These are phyloP conservation scores for Furcasterigmium furcatum DNA, from an alignment of 2,329 filamentous ascomycete species.

Conservation along the genomic window DNA sequence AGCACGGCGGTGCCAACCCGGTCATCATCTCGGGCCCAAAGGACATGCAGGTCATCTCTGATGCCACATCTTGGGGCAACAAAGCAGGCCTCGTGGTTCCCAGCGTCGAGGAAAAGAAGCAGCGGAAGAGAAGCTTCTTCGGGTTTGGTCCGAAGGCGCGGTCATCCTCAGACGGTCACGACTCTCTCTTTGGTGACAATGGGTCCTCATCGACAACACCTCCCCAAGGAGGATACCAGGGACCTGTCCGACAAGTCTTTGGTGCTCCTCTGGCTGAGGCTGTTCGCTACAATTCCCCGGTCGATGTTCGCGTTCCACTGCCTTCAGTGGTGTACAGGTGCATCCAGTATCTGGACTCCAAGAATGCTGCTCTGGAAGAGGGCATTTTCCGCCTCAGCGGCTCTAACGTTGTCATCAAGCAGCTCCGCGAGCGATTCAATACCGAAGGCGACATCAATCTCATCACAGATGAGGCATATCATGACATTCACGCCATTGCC, in stretches of 20 bases:
- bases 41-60: slow-evolving; percentile 80
- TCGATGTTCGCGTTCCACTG: slow-evolving; percentile 69
- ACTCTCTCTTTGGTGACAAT: slow-evolving; percentile 50
- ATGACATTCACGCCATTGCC: slow-evolving; percentile 94
- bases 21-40: slow-evolving; percentile 78
- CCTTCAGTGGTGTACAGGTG: slow-evolving; percentile 94
- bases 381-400: slow-evolving; percentile 96
- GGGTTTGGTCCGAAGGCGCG: slow-evolving; percentile 62
- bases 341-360: slow-evolving; percentile 85
- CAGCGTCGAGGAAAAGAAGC: slow-evolving; percentile 70
- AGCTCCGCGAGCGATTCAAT: slow-evolving; percentile 89
- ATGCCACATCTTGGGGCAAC: slow-evolving; percentile 83
- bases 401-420: slow-evolving; percentile 93
- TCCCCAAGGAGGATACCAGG: slow-evolving; percentile 38
- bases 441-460: slow-evolving; percentile 88
- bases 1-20: slow-evolving; percentile 24
- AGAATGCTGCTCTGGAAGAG: slow-evolving; percentile 80
- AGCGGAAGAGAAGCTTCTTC: slow-evolving; percentile 76
- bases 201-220: slow-evolving; percentile 41
- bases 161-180: slow-evolving; percentile 55
- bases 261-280: slow-evolving; percentile 83
- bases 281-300: slow-evolving; percentile 73
- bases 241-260: slow-evolving; percentile 70
- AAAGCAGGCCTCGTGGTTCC: slow-evolving; percentile 53
- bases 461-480: slow-evolving; percentile 76